Evolutionary conservation across 225 moss, liverwort and hornwort species (phyloP).

Genomic region (Marchantia paleacea): DNA sequence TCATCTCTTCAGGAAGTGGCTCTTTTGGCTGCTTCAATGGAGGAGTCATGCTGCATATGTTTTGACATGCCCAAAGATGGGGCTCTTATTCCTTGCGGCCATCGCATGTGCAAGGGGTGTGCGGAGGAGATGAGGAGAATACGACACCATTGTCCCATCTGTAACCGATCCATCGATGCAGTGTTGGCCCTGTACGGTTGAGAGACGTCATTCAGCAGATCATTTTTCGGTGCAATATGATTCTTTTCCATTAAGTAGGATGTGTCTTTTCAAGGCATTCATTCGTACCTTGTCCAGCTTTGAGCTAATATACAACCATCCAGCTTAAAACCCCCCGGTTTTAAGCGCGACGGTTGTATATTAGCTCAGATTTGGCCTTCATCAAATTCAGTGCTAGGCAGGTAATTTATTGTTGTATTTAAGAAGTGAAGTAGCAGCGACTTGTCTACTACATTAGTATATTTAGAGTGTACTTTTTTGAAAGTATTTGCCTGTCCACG

Average conservation of each 20-base stretch:
- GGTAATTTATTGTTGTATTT: not conserved
- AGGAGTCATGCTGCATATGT: conserved; percentile 20
- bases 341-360: conserved; percentile 3
- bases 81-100: conserved; percentile 17
- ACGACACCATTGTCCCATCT: conserved; percentile 23
- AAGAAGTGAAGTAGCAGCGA: not conserved
- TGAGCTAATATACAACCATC: not conserved
- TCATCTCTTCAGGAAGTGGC: conserved; percentile 13
- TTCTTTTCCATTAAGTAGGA: not conserved
- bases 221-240: not conserved
- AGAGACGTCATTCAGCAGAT: conserved; percentile 5
- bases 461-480: not conserved
- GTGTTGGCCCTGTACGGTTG: conserved; percentile 19
- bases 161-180: conserved; percentile 17
- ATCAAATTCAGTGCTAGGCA: not conserved
- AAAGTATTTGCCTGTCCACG: not conserved
- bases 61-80: conserved; percentile 25
- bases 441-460: not conserved
- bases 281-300: not conserved
- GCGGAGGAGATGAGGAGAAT: conserved; percentile 22
- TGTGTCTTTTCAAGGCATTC: not conserved
- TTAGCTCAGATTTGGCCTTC: not conserved
- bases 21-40: conserved; percentile 14
- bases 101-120: conserved; percentile 27
- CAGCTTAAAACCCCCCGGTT: not conserved